These are phyloP conservation scores for Colletotrichum salicis DNA, from an alignment of 2,329 filamentous ascomycete genomes.

Conservation along the genomic window DNA sequence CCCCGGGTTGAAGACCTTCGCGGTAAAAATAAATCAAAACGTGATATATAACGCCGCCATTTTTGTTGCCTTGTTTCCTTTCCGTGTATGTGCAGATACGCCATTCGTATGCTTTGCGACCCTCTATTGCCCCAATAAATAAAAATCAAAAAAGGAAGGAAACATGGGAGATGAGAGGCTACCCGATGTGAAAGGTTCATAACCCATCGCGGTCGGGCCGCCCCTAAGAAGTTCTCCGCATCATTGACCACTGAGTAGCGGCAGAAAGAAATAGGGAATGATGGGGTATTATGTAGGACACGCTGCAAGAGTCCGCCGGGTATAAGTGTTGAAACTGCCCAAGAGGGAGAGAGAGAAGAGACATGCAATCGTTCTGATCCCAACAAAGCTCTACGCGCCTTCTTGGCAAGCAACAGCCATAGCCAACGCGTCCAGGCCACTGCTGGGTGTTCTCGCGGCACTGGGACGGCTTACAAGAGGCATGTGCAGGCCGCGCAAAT, in stretches of 20 bases:
- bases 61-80: slow-evolving; percentile 24
- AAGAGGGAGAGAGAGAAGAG: background rate
- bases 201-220: background rate
- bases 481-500: slow-evolving; percentile 57
- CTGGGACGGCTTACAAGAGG: slow-evolving; percentile 58
- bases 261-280: background rate
- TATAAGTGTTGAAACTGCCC: background rate
- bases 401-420: slow-evolving; percentile 65
- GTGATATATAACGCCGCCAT: slow-evolving; percentile 16
- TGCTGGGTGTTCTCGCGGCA: slow-evolving; percentile 56
- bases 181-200: background rate
- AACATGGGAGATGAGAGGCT: background rate
- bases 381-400: slow-evolving; percentile 38
- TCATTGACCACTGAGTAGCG: slow-evolving; percentile 4
- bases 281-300: background rate
- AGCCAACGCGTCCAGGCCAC: slow-evolving; percentile 65
- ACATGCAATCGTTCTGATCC: background rate
- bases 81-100: slow-evolving; percentile 34
- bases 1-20: background rate
- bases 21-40: background rate
- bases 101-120: slow-evolving; percentile 37
- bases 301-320: no score
- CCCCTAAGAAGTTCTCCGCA: background rate
- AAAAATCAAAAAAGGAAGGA: slow-evolving; percentile 8
- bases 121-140: slow-evolving; percentile 15